Conservation (phyloP, 352 stramenopile genomes). For the Phytophthora sp. region DNA sequence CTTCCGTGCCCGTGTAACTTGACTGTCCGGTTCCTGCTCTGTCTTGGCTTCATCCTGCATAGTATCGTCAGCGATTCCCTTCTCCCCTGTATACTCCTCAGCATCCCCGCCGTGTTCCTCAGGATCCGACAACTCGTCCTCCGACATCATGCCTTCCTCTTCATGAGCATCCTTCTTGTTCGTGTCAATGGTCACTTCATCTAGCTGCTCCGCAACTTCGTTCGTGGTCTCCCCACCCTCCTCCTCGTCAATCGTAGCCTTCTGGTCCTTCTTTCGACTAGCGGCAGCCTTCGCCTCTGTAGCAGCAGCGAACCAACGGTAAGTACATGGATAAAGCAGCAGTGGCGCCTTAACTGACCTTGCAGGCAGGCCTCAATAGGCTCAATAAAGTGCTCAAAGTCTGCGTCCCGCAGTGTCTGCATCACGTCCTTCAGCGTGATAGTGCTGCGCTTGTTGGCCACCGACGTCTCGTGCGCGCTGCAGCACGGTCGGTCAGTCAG, state of each 20-base stretch:
- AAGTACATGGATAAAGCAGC: neutral
- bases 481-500: neutral
- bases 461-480: constrained; percentile 71
- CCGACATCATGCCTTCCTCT: constrained; percentile 52
- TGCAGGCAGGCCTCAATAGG: constrained; percentile 74
- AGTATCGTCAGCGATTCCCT: constrained; percentile 8
- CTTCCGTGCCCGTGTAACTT: constrained; percentile 16
- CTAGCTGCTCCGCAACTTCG: constrained; percentile 37
- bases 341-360: constrained; percentile 41
- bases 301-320: constrained; percentile 9
- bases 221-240: constrained; percentile 39
- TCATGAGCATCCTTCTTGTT: constrained; percentile 49
- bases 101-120: constrained; percentile 27
- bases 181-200: constrained; percentile 39
- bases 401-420: constrained; percentile 67
- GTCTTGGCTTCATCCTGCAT: constrained; percentile 25
- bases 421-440: constrained; percentile 82
- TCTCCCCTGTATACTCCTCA: constrained; percentile 33
- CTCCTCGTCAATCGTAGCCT: constrained; percentile 23
- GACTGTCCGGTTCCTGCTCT: constrained; percentile 7
- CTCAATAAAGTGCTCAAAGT: constrained; percentile 80
- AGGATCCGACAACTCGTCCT: constrained; percentile 38
- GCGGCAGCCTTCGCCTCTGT: constrained; percentile 57
- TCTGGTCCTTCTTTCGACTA: constrained; percentile 38
- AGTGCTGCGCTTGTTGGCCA: constrained; percentile 77